Evolutionary conservation across 108 stramenopile genomes (phyloP).

Genomic region (Skeletonema tropicum): DNA sequence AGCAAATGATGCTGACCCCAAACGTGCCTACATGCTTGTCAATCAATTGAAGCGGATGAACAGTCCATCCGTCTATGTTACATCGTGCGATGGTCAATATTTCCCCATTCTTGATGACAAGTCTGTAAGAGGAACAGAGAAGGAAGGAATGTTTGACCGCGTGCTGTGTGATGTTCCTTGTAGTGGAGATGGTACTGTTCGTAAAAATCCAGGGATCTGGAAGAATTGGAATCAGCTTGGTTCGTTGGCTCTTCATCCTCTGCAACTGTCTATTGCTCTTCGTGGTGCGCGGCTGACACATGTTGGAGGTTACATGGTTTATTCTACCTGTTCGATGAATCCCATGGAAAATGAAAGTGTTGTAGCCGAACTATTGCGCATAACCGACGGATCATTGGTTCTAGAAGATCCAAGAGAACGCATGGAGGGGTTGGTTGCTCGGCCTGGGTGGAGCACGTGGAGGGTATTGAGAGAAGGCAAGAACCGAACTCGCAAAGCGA

Average conservation of each 20-base stretch:
- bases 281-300: slow-evolving; percentile 82
- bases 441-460: slow-evolving; percentile 91
- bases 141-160: slow-evolving; percentile 90
- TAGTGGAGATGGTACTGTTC: slow-evolving; percentile 96
- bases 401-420: slow-evolving; percentile 79
- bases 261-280: slow-evolving; percentile 88
- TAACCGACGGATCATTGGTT: slow-evolving; percentile 78
- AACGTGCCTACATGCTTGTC: slow-evolving; percentile 97
- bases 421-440: slow-evolving; percentile 74
- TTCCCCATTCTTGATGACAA: slow-evolving; percentile 76
- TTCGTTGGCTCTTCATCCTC: slow-evolving; percentile 72
- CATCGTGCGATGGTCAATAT: slow-evolving; percentile 88
- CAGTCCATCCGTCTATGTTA: slow-evolving; percentile 87
- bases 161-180: slow-evolving; percentile 99
- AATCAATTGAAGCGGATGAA: slow-evolving; percentile 91
- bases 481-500: slow-evolving; percentile 43
- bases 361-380: slow-evolving; percentile 85
- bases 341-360: slow-evolving; percentile 99
- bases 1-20: slow-evolving; percentile 94
- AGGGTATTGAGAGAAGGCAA: slow-evolving; percentile 78
- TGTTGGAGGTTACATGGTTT: slow-evolving; percentile 93
- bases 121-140: slow-evolving; percentile 40
- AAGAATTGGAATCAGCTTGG: slow-evolving; percentile 75
- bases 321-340: slow-evolving; percentile 97
- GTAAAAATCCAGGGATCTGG: slow-evolving; percentile 95